A percentile compares a stretch with the other conserved stretches of the same genome.
Evolutionary conservation across 164 flowering plant genomes (phyloP).

Genomic region (Nelumbo lutea): DNA sequence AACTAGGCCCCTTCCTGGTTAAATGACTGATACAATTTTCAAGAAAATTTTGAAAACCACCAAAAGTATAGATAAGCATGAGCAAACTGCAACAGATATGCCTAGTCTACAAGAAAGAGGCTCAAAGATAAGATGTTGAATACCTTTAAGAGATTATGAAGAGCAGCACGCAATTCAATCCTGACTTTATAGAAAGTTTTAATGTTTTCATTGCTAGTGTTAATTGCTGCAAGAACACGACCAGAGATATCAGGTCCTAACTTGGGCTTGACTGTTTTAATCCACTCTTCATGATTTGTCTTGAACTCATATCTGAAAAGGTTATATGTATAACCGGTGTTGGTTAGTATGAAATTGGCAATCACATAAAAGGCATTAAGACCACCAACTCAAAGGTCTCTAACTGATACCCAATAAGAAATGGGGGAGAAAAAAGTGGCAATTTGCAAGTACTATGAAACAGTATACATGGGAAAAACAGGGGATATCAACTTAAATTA

Average conservation of each 20-base stretch:
- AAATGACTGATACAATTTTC: too few relatives aligned
- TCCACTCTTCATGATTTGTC: slow-evolving; percentile 90
- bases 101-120: too few relatives aligned
- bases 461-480: too few relatives aligned
- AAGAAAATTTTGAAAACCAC: too few relatives aligned
- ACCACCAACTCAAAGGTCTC: background rate
- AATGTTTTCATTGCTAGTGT: slow-evolving; percentile 46
- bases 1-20: too few relatives aligned
- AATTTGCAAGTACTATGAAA: background rate
- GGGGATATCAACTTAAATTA: too few relatives aligned
- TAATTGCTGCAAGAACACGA: slow-evolving; percentile 58
- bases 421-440: background rate
- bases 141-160: slow-evolving; percentile 81
- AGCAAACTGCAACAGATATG: too few relatives aligned
- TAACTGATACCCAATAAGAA: background rate
- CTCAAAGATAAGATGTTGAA: background rate
- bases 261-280: slow-evolving; percentile 67
- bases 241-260: slow-evolving; percentile 57
- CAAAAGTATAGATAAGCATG: too few relatives aligned
- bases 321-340: slow-evolving; percentile 5
- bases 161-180: slow-evolving; percentile 71
- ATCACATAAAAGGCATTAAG: background rate
- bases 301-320: slow-evolving; percentile 81
- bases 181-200: slow-evolving; percentile 75
- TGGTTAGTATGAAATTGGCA: slow-evolving; percentile 9